Base-by-base conservation (phyloP, 805 yeast species). In the Lachancea sp. region DNA sequence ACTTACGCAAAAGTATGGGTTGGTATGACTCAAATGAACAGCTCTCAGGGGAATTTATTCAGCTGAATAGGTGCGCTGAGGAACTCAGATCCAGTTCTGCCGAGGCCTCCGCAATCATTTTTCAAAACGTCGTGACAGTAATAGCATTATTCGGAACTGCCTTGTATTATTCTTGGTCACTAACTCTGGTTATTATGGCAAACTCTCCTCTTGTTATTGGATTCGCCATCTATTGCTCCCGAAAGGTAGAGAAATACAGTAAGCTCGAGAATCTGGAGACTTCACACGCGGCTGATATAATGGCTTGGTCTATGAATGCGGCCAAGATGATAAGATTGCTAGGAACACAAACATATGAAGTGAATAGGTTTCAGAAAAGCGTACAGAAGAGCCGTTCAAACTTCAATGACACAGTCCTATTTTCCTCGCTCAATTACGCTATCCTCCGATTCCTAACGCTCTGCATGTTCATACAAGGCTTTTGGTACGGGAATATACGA, bases 401-500 rank as follows among this genome's bases (percentile, higher is more conserved):
- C 2, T 77, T 68, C 47, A 62, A 68, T 30, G 66, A 65, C 32
- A 52, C 70, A 30, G 67, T 75, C n/a, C 52, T 75, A 19, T 71
- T 68, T 12, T 62, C 76, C 4, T 65, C 79, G 9, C 44, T 52
- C 17, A 88, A 86, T 54, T 58, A 72, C 17, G 80, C 83, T 0
- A 31, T 74, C 0, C 60, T 81, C 37, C 74, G 80, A 50, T 62
- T 74, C 18, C 49, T 89, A 3, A 71, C 81, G 0, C 65, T 86
- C 28, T 56, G 78, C 55, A 80, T 88, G 78, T 88, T 90, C 66
- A 83, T 89, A 2, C 96, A 86, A 60, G 94, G 90, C 0, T 84
- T 92, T 52, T 88, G 95, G 86, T 90, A 82, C 63, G 99, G 97
- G 1, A 74, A 81, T 21, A 69, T 69, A 33, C 71, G 84, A 67